These are phyloP conservation scores for Quercus suber DNA, from an alignment of 306 rosid genomes.

Conservation along the genomic window DNA sequence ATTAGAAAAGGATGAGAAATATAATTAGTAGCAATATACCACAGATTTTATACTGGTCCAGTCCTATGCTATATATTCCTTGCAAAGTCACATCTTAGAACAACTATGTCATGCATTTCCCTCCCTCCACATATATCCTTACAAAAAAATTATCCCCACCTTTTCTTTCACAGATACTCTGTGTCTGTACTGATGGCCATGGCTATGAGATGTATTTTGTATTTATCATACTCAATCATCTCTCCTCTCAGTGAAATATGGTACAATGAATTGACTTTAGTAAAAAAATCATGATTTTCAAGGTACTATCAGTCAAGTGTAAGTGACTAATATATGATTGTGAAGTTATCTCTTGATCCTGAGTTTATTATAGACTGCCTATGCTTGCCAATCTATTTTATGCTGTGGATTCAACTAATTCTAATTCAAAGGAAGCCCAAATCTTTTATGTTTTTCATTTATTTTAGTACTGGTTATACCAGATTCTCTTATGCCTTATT, in stretches of 20 bases:
- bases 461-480: not conserved
- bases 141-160: not conserved
- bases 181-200: not conserved
- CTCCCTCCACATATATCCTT: not conserved
- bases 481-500: not conserved
- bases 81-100: not conserved
- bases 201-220: not conserved
- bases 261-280: not conserved
- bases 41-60: not conserved
- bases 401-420: not conserved
- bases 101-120: not conserved
- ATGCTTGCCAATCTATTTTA: not conserved
- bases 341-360: not conserved
- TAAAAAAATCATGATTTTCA: not conserved
- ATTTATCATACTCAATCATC: too few species aligned
- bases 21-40: not conserved
- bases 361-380: not conserved
- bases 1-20: not conserved
- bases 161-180: not conserved
- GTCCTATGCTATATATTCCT: not conserved
- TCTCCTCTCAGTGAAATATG: too few species aligned
- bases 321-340: not conserved
- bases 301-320: not conserved
- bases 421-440: not conserved
- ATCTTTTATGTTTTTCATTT: not conserved